Evolutionary conservation across 2,329 filamentous ascomycete species (phyloP).

Genomic region (Sordariomycetes sp.): DNA sequence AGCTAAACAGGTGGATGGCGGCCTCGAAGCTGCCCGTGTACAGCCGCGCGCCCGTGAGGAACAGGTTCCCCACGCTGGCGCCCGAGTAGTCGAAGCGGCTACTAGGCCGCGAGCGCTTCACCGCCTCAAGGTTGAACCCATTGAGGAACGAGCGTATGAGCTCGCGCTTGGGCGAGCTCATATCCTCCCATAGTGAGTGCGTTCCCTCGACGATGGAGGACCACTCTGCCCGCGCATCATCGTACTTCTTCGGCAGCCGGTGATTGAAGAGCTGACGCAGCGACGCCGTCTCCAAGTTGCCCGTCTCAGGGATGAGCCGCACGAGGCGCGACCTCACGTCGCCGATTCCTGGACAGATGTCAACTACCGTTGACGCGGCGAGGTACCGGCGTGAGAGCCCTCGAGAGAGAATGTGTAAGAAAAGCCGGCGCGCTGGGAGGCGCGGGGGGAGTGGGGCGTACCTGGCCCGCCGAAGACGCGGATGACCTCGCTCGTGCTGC

Average conservation of each 20-base stretch:
- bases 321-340: constrained; percentile 53
- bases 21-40: constrained; percentile 90
- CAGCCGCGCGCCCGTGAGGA: constrained; percentile 71
- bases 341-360: constrained; percentile 42
- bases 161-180: constrained; percentile 61
- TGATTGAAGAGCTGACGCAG: constrained; percentile 83
- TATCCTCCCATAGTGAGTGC: constrained; percentile 59
- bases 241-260: constrained; percentile 48
- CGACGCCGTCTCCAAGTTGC: constrained; percentile 53
- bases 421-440: not conserved
- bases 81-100: constrained; percentile 67
- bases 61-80: constrained; percentile 67
- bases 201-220: constrained; percentile 76
- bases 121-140: constrained; percentile 62
- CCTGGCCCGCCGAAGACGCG: constrained; percentile 90
- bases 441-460: constrained; percentile 18
- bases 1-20: constrained; percentile 78
- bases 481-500: constrained; percentile 85
- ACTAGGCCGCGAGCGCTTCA: constrained; percentile 60
- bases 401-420: not conserved
- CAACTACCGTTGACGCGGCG: not conserved
- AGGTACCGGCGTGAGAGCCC: not conserved
- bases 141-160: constrained; percentile 68
- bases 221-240: constrained; percentile 68
- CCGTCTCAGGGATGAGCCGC: constrained; percentile 63